phyloP scores from a whole-genome alignment of 1,284 basidiomycete genomes.

The Sphagnurus paluster region DNA sequence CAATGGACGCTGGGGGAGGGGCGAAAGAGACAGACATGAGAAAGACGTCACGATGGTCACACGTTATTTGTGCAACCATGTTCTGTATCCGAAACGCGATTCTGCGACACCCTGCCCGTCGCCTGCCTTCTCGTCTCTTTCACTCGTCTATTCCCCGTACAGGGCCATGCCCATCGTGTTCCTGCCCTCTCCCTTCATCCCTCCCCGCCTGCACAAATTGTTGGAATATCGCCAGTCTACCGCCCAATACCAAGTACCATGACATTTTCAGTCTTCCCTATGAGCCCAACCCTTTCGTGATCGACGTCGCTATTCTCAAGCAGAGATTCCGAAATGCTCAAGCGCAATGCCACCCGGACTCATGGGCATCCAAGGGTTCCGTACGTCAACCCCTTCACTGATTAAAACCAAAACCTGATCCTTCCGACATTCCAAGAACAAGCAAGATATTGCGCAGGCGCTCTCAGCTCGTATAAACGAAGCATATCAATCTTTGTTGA shows the following conservation, averaged over 20 bases:
- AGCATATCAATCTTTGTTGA: slow-evolving; percentile 69
- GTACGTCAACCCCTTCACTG: slow-evolving; percentile 37
- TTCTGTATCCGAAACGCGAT: slow-evolving; percentile 13
- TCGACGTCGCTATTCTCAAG: slow-evolving; percentile 57
- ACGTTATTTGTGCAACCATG: slow-evolving; percentile 5
- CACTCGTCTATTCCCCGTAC: slow-evolving; percentile 14
- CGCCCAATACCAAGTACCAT: slow-evolving; percentile 52
- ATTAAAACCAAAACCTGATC: neutral
- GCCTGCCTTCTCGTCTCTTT: slow-evolving; percentile 13
- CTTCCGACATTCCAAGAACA: slow-evolving; percentile 41
- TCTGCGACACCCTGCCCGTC: slow-evolving; percentile 11
- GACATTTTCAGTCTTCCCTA: slow-evolving; percentile 61
- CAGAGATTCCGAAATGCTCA: slow-evolving; percentile 67
- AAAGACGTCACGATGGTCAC: slow-evolving; percentile 1
- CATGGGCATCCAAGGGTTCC: slow-evolving; percentile 65
- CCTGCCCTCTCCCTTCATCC: slow-evolving; percentile 51
- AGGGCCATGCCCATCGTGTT: slow-evolving; percentile 60
- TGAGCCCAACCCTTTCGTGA: slow-evolving; percentile 63
- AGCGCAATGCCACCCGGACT: slow-evolving; percentile 78
- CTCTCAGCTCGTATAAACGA: slow-evolving; percentile 75
- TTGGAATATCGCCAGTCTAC: slow-evolving; percentile 59
- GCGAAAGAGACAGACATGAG: slow-evolving; percentile 7
- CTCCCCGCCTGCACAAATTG: slow-evolving; percentile 73
- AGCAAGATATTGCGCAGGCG: slow-evolving; percentile 59
- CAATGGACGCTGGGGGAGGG: slow-evolving; percentile 16